Conservation (phyloP, 2,329 filamentous ascomycete genomes). For the Phialocephala subalpina region DNA sequence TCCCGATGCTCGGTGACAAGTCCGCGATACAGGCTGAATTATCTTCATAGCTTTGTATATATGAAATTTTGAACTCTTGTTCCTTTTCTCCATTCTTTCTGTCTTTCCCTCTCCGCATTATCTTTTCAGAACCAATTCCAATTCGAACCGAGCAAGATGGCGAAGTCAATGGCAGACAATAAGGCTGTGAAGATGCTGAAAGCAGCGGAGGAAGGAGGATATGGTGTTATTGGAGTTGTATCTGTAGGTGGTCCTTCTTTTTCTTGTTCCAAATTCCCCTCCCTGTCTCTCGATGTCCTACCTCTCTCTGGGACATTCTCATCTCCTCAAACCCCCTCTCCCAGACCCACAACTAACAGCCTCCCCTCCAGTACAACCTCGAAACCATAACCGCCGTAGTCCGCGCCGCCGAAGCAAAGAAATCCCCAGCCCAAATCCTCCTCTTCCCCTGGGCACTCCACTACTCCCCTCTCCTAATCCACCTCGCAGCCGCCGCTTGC, state of each 20-base stretch:
- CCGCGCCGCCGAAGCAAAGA: slow-evolving; percentile 71
- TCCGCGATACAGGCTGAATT: slow-evolving; percentile 2
- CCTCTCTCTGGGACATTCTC: not conserved
- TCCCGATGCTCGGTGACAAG: slow-evolving; percentile 14
- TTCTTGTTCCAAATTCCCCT: not conserved
- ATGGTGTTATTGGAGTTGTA: slow-evolving; percentile 62
- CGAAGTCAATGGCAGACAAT: slow-evolving; percentile 37
- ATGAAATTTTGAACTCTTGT: not conserved
- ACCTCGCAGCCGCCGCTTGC: slow-evolving; percentile 62
- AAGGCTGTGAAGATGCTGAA: slow-evolving; percentile 50
- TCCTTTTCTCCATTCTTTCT: not conserved
- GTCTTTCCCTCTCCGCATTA: not conserved
- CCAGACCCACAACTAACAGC: not conserved
- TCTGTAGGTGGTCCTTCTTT: slow-evolving; percentile 43
- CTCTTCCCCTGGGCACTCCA: slow-evolving; percentile 76
- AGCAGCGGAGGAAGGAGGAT: slow-evolving; percentile 60
- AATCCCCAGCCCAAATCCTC: slow-evolving; percentile 72
- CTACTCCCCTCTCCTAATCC: slow-evolving; percentile 64
- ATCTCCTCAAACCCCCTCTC: not conserved
- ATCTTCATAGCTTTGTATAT: slow-evolving; percentile 10
- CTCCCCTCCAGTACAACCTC: slow-evolving; percentile 62
- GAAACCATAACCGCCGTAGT: slow-evolving; percentile 75
- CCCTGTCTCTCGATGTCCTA: not conserved
- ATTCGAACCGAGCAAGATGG: slow-evolving; percentile 18
- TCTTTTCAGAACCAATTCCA: not conserved